Evolutionary conservation across 192 early-diverging fungal species (phyloP), one percentile per base, ranked within the genome.

Genomic region (Linnemannia hyalina): DNA sequence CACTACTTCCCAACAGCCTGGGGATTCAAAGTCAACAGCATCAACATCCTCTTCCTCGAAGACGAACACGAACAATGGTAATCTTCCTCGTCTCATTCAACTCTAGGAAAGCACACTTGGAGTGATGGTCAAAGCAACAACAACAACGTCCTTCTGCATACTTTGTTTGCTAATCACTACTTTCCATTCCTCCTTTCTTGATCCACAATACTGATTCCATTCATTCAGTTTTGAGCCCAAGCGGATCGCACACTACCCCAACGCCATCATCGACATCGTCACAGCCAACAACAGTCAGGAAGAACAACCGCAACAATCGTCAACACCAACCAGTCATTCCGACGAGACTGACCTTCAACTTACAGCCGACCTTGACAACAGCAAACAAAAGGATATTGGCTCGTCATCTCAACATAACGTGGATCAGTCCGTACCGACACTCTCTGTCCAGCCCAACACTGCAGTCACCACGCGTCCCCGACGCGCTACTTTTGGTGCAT

Each of bases 251-350:
- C 60, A 65, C 29, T 65, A 65, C 60, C 60, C 60, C 26, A 29
- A 65, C 60, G 11, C 60, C 60, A 65, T 65, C 60, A 65, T 65
- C 11, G 60, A 65, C 60, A 65, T 65, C 15, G 60, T 65, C 29
- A 11, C 60, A 29, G 60, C 60, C 26, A 65, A 32, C 60, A 32
- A 32, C 11, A 65, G 8, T 29, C 60, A 65, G 60, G 29, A 65
- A 7, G 60, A 65, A 29, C 26, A 35, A 32, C 26, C 13, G 9
- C 22, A 60, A 32, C 60, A 29, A 29, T 10, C 60, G 0, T 65
- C 60, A 15, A 32, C 60, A 32, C 60, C 60, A 32, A 10, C 29
- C 29, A 65, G 29, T 32, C 29, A 35, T 32, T 10, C 16, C 60
- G 60, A 65, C 29, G 60, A 65, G 10, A 15, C 13, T 11, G 8